phyloP scores from a whole-genome alignment of 2,329 filamentous ascomycete species.

The Endoconidiophora laricicola region DNA sequence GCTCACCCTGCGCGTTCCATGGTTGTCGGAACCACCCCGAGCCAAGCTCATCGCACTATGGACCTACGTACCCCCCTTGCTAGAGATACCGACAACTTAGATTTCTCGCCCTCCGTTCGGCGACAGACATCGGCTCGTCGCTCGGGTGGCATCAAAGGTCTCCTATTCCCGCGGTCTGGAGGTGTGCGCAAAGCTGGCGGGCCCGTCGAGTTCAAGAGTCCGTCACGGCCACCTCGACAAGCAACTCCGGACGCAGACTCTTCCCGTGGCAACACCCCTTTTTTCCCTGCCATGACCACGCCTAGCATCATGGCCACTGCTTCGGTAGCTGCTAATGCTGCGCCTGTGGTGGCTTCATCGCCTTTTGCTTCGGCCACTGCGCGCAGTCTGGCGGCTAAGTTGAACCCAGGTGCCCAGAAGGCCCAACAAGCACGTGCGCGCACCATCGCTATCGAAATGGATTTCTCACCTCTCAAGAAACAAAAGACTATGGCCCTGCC shows the following conservation, averaged over 20 bases:
- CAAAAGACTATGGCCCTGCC: neutral
- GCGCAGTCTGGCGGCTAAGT: slow-evolving; percentile 8
- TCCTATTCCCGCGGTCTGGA: slow-evolving; percentile 7
- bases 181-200: neutral
- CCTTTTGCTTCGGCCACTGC: slow-evolving; percentile 11
- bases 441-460: neutral
- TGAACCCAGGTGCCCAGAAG: neutral
- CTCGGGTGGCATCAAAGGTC: slow-evolving; percentile 7
- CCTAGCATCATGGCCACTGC: neutral
- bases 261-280: neutral
- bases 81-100: neutral
- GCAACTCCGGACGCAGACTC: too few relatives aligned
- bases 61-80: neutral
- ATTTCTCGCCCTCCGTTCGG: neutral
- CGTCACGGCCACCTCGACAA: neutral
- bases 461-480: slow-evolving; percentile 8
- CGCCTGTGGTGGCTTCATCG: slow-evolving; percentile 3
- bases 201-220: slow-evolving; percentile 11
- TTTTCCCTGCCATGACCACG: neutral
- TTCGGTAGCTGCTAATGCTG: neutral
- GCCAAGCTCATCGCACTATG: neutral
- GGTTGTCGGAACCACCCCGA: slow-evolving; percentile 1
- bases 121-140: slow-evolving; percentile 3
- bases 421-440: neutral
- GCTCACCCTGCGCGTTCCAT: neutral